Conservation (phyloP, 2,329 filamentous ascomycete genomes). For the Coleophoma crateriformis region DNA sequence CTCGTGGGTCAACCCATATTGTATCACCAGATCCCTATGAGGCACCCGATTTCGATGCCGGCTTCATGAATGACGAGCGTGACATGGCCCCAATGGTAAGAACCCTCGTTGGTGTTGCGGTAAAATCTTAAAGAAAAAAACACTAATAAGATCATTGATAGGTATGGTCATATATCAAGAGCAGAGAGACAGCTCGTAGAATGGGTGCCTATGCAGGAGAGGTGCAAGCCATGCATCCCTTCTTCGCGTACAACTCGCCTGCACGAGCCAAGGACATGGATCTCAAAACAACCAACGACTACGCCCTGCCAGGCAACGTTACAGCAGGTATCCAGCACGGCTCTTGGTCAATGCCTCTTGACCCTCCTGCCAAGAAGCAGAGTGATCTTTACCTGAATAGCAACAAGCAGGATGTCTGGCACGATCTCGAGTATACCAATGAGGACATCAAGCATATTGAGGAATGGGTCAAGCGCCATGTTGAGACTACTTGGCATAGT, state of each 20-base stretch:
- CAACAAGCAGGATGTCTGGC: constrained; percentile 52
- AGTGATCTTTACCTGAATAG: constrained; percentile 50
- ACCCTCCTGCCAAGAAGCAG: constrained; percentile 42
- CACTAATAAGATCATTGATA: no score
- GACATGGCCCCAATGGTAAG: constrained; percentile 73
- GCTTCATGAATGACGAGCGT: constrained; percentile 81
- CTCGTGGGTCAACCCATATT: constrained; percentile 66
- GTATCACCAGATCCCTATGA: constrained; percentile 68
- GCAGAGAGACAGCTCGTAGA: constrained; percentile 67
- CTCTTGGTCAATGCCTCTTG: constrained; percentile 59
- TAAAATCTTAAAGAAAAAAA: no score
- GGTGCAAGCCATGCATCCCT: constrained; percentile 59
- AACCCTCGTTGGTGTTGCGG: no score
- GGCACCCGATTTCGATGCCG: constrained; percentile 70
- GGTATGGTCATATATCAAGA: constrained; percentile 78
- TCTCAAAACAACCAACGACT: constrained; percentile 67
- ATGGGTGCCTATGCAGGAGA: constrained; percentile 77
- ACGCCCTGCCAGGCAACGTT: constrained; percentile 68
- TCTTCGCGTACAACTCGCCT: constrained; percentile 65
- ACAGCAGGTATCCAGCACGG: constrained; percentile 69
- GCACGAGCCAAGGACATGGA: constrained; percentile 70
- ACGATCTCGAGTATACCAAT: constrained; percentile 61
- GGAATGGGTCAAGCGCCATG: constrained; percentile 61
- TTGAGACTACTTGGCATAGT: constrained; percentile 71
- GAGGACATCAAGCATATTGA: constrained; percentile 44